Evolutionary conservation across 495 filamentous ascomycete genomes (phyloP), one percentile per base, ranked within the genome.

Genomic region (Pyrenula aspistea): DNA sequence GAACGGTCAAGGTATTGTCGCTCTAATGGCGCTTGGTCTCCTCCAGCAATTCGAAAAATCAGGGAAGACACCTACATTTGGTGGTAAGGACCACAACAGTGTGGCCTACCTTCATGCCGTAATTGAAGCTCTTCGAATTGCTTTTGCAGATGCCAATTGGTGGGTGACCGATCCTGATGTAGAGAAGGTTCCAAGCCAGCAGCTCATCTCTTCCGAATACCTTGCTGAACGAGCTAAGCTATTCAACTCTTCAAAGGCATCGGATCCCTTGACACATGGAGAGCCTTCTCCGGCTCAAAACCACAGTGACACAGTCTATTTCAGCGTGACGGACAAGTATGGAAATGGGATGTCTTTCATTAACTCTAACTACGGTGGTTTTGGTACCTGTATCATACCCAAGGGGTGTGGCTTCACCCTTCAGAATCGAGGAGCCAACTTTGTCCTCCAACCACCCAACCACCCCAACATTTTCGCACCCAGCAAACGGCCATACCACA

Each of bases 281-380:
- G 70, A 65, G 56, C 50, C 50, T 24, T 78, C 75, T 54, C 84
- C 80, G 52, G 87, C 86, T 4, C 83, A 86, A 60, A 81, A 83
- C 58, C 78, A 81, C 62, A 78, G 77, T 68, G 94, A 98, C 71
- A 98, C 93, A 0, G 94, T 97, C 56, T 97, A 96, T 76, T 91
- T 98, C 65, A 83, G 86, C 52, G 83, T 82, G 1, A 86, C 90
- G 2, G 93, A 98, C 74, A 60, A 66, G 10, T 64, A 78, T 15
- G 93, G 93, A 53, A 97, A 97, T 73, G 92, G 83, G 31, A 91
- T 92, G 63, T 89, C 85, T 58, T 95, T 98, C 77, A 96, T 97
- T 70, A 97, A 95, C 77, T 90, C 85, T 72, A 93, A 89, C 76
- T 97, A 89, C 74, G 83, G 76, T 56, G 89, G 88, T 25, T 97